These are phyloP conservation scores for Cladophialophora psammophila DNA, from an alignment of 2,329 filamentous ascomycete genomes.

Conservation along the genomic window DNA sequence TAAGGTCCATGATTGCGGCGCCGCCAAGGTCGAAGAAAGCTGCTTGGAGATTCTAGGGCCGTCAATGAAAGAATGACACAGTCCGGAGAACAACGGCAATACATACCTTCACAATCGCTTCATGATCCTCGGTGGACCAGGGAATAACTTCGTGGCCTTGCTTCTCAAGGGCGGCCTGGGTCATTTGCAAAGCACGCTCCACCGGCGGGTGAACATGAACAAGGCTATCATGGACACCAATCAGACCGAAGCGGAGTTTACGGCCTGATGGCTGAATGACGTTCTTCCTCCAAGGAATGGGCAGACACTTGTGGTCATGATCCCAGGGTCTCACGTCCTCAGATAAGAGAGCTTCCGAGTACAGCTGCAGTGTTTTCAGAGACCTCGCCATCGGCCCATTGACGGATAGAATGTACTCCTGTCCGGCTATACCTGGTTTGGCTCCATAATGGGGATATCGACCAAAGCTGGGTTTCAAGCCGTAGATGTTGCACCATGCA, in stretches of 20 bases:
- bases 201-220: constrained; percentile 50
- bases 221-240: constrained; percentile 47
- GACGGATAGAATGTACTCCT: constrained; percentile 50
- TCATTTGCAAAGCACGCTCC: constrained; percentile 46
- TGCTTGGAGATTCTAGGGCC: constrained; percentile 42
- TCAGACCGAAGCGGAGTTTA: constrained; percentile 49
- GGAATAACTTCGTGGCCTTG: constrained; percentile 49
- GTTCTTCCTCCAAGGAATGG: constrained; percentile 49
- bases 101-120: constrained; percentile 40
- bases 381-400: constrained; percentile 51
- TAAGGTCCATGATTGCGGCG: constrained; percentile 40
- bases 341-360: constrained; percentile 48
- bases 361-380: constrained; percentile 46
- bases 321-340: constrained; percentile 46
- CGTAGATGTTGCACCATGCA: constrained; percentile 49
- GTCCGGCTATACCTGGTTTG: constrained; percentile 48
- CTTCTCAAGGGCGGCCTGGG: constrained; percentile 45
- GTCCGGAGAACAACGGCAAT: neutral
- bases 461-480: constrained; percentile 51
- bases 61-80: neutral
- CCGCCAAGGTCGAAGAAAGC: constrained; percentile 41
- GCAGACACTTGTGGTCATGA: constrained; percentile 49
- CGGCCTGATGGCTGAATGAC: constrained; percentile 46
- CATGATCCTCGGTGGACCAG: constrained; percentile 45
- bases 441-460: constrained; percentile 49